Conservation (phyloP, 768 basidiomycete genomes). For the Panellus pusillus region DNA sequence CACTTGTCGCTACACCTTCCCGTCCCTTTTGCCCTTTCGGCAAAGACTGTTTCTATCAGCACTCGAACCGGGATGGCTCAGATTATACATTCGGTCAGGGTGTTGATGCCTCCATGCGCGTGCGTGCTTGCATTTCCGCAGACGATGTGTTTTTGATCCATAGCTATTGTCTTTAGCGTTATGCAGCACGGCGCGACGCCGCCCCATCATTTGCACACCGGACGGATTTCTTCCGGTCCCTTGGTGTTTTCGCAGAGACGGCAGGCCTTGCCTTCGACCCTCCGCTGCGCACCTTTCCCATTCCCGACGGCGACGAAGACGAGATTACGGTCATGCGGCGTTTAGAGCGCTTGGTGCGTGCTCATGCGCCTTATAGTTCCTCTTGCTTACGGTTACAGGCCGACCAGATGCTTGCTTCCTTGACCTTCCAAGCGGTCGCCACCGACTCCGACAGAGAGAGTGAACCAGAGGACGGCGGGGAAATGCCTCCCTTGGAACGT, state of each 20-base stretch:
- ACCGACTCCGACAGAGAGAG: slow-evolving; percentile 15
- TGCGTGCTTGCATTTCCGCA: slow-evolving; percentile 27
- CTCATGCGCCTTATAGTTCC: not conserved
- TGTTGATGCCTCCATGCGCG: slow-evolving; percentile 53
- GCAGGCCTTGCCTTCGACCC: slow-evolving; percentile 18
- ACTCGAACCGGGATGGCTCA: slow-evolving; percentile 66
- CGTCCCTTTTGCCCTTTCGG: slow-evolving; percentile 76
- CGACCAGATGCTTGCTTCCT: slow-evolving; percentile 33
- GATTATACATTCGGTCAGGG: slow-evolving; percentile 56
- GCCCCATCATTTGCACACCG: slow-evolving; percentile 3
- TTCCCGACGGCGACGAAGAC: slow-evolving; percentile 13
- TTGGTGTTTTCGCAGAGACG: slow-evolving; percentile 21
- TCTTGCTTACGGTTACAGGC: slow-evolving; percentile 25
- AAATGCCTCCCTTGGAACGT: slow-evolving; percentile 15
- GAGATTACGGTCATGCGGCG: slow-evolving; percentile 30
- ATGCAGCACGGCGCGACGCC: slow-evolving; percentile 8
- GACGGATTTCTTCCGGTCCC: slow-evolving; percentile 14
- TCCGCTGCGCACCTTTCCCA: slow-evolving; percentile 15
- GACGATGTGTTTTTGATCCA: not conserved
- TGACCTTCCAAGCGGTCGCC: slow-evolving; percentile 9
- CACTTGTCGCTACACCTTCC: slow-evolving; percentile 36
- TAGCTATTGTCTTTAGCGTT: slow-evolving; percentile 1
- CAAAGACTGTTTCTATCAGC: slow-evolving; percentile 79
- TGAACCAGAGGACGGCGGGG: slow-evolving; percentile 5
- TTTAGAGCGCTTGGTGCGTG: slow-evolving; percentile 29